A percentile compares a stretch with the other conserved stretches of the same genome.
Conservation (phyloP, 148 eudicot species). For the Mesembryanthemum crystallinum region DNA sequence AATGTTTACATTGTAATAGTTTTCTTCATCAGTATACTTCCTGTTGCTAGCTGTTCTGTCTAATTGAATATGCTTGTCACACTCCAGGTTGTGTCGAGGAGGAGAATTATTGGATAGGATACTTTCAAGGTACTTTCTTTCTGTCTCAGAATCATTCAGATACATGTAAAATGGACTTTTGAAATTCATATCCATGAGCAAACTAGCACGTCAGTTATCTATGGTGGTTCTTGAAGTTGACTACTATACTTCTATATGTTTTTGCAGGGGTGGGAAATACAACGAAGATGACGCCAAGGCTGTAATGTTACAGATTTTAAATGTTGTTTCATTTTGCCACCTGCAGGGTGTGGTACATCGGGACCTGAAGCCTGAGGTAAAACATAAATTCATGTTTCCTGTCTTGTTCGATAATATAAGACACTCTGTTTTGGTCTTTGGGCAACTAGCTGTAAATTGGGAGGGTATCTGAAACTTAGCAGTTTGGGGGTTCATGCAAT, state of each 20-base stretch:
- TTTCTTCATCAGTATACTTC: neutral
- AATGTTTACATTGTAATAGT: too few relatives aligned
- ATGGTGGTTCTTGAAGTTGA: constrained; percentile 1
- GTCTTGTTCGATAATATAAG: neutral
- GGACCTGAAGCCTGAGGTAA: constrained; percentile 97
- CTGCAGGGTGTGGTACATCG: constrained; percentile 98
- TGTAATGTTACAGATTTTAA: constrained; percentile 74
- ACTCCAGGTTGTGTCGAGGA: constrained; percentile 89
- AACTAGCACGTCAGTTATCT: neutral
- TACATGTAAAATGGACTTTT: neutral
- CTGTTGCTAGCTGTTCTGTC: neutral
- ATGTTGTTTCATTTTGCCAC: constrained; percentile 88
- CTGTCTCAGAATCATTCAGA: neutral
- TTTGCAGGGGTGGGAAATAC: constrained; percentile 85
- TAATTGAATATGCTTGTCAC: neutral
- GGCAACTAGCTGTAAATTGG: neutral
- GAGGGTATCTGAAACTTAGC: too few relatives aligned
- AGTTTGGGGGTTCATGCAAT: neutral
- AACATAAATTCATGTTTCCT: neutral
- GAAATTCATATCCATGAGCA: neutral
- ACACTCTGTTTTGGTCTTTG: neutral
- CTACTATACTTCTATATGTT: neutral
- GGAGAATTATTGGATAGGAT: constrained; percentile 94
- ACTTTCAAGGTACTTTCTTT: constrained; percentile 62
- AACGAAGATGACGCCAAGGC: constrained; percentile 89